Evolutionary conservation across 2,329 filamentous ascomycete species (phyloP).

Genomic region (Fusarium sp.): DNA sequence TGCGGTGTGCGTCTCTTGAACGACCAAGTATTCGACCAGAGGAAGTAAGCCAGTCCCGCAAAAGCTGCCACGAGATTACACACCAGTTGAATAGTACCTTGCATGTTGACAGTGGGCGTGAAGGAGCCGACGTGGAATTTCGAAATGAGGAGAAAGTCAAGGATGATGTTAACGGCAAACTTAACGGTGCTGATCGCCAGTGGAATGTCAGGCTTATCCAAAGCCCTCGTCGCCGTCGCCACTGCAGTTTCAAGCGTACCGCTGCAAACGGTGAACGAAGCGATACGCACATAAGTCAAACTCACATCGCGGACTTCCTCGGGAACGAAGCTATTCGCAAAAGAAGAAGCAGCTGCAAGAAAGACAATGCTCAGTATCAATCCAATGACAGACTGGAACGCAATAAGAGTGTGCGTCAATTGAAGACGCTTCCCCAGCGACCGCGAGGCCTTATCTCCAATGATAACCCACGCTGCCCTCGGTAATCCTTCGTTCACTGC

Average conservation of each 20-base stretch:
- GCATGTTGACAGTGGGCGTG: constrained; percentile 67
- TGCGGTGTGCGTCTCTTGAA: neutral
- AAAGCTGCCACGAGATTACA: constrained; percentile 66
- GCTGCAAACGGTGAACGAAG: constrained; percentile 68
- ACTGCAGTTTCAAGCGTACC: constrained; percentile 71
- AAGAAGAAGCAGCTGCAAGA: constrained; percentile 58
- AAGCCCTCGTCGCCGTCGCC: constrained; percentile 65
- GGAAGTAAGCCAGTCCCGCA: constrained; percentile 67
- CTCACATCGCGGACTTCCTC: constrained; percentile 62
- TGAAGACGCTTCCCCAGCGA: constrained; percentile 59
- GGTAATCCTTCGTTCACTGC: constrained; percentile 78
- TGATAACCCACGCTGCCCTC: constrained; percentile 71
- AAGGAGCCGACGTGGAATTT: constrained; percentile 65
- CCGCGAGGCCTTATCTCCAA: constrained; percentile 69
- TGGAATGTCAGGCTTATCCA: constrained; percentile 75
- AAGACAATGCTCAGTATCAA: constrained; percentile 68
- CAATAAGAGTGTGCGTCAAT: constrained; percentile 69
- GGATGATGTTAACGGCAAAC: constrained; percentile 70
- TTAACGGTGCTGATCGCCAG: constrained; percentile 70
- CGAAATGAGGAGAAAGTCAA: constrained; percentile 73
- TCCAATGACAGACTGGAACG: constrained; percentile 66
- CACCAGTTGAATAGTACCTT: constrained; percentile 68
- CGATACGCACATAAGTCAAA: constrained; percentile 70
- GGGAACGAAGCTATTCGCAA: constrained; percentile 71
- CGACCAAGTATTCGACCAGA: constrained; percentile 51